These are phyloP conservation scores for Juncus effusus DNA, from an alignment of 176 grass and related monocot genomes.

Conservation along the genomic window DNA sequence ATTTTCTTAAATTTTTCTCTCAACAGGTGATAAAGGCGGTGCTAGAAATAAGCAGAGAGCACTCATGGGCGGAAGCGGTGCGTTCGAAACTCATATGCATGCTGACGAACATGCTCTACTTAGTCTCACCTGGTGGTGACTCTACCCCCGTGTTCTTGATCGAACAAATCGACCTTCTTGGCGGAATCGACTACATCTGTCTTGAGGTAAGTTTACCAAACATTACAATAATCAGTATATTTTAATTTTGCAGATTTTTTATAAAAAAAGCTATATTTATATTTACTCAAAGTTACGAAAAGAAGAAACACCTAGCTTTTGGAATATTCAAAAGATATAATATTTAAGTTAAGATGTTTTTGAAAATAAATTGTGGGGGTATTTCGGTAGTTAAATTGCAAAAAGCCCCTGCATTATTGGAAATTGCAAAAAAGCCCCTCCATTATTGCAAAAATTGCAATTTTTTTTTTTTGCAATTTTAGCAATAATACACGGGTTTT, in stretches of 20 bases:
- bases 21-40: constrained; percentile 82
- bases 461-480: neutral
- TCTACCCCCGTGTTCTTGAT: constrained; percentile 46
- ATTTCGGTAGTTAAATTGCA: no score
- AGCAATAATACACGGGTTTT: no score
- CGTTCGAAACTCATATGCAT: constrained; percentile 94
- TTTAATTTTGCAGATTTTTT: constrained; percentile 23
- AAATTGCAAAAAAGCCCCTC: no score
- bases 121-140: constrained; percentile 56
- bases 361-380: no score
- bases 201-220: constrained; percentile 55
- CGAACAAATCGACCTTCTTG: constrained; percentile 71
- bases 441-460: no score
- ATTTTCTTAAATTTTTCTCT: constrained; percentile 1
- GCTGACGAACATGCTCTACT: constrained; percentile 91
- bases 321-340: no score
- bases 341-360: no score
- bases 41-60: constrained; percentile 78
- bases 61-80: constrained; percentile 92
- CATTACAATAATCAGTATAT: constrained; percentile 1
- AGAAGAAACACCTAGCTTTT: no score
- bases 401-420: no score
- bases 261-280: constrained; percentile 20
- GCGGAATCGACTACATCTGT: constrained; percentile 92
- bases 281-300: neutral